These are phyloP conservation scores for Lithohypha guttulata DNA, from an alignment of 2,329 filamentous ascomycete species.

Conservation along the genomic window DNA sequence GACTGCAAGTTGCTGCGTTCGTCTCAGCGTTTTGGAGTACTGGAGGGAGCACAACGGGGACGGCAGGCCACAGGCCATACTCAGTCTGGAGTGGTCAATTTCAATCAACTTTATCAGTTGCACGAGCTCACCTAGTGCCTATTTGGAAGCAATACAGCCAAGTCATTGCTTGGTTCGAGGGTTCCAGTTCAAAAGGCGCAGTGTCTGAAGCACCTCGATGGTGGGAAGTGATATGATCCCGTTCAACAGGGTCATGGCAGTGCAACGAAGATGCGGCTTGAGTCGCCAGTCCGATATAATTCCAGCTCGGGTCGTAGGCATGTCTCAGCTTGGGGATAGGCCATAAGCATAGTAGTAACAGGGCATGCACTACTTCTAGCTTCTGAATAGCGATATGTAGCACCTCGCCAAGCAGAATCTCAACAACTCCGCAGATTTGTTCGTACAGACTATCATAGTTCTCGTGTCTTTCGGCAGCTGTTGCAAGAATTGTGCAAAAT, in stretches of 20 bases:
- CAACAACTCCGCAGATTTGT: not conserved
- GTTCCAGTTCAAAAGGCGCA: not conserved
- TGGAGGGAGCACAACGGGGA: not conserved
- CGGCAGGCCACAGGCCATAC: not conserved
- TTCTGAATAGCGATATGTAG: conserved; percentile 5
- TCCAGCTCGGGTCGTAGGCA: conserved; percentile 7
- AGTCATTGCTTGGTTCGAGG: conserved; percentile 4
- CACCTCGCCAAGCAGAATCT: not conserved
- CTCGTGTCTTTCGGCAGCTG: not conserved
- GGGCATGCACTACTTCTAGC: conserved; percentile 3
- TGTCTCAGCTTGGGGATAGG: conserved; percentile 1
- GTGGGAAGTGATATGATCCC: not conserved
- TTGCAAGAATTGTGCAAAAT: conserved; percentile 6
- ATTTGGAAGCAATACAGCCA: conserved; percentile 6
- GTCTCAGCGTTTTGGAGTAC: not conserved
- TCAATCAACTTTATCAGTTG: not conserved
- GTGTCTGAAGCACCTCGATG: not conserved
- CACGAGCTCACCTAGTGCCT: not conserved
- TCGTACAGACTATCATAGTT: not conserved
- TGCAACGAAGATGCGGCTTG: conserved; percentile 1
- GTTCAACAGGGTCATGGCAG: conserved; percentile 1
- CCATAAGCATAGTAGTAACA: conserved; percentile 7
- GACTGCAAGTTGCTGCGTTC: not conserved
- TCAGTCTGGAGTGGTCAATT: not conserved
- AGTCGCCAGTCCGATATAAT: conserved; percentile 7